phyloP scores from a whole-genome alignment of 352 stramenopile species.

The Phytophthora syringae region DNA sequence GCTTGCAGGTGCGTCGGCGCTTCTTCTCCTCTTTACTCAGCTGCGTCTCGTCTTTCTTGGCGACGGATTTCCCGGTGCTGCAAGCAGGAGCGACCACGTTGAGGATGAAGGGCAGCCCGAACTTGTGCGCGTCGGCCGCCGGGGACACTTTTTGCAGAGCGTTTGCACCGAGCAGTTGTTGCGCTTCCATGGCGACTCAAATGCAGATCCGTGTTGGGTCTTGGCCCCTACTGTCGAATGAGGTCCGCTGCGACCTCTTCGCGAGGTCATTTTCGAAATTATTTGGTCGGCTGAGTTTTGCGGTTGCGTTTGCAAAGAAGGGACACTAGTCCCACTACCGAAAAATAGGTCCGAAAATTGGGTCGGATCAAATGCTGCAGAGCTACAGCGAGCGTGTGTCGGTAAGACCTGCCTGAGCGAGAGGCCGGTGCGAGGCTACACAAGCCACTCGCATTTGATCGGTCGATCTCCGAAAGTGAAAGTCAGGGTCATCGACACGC shows the following conservation, averaged over 20 bases:
- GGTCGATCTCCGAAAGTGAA: too few relatives aligned
- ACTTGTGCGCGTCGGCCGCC: conserved; percentile 19
- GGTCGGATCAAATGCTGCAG: background rate
- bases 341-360: background rate
- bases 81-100: too few relatives aligned
- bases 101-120: conserved; percentile 35
- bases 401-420: too few relatives aligned
- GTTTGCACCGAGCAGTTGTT: background rate
- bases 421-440: too few relatives aligned
- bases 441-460: too few relatives aligned
- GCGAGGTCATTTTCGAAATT: background rate
- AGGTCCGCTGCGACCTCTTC: background rate
- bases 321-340: too few relatives aligned
- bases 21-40: conserved; percentile 48
- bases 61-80: background rate
- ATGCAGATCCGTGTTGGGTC: background rate
- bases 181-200: background rate
- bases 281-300: background rate
- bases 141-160: too few relatives aligned
- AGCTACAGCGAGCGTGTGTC: too few relatives aligned
- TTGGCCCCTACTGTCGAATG: background rate
- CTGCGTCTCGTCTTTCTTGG: background rate
- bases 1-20: conserved; percentile 39
- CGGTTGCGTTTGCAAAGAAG: too few relatives aligned
- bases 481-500: too few relatives aligned